Evolutionary conservation across 225 moss, liverwort and hornwort species (phyloP).

Genomic region (Sphagnum tenellum): DNA sequence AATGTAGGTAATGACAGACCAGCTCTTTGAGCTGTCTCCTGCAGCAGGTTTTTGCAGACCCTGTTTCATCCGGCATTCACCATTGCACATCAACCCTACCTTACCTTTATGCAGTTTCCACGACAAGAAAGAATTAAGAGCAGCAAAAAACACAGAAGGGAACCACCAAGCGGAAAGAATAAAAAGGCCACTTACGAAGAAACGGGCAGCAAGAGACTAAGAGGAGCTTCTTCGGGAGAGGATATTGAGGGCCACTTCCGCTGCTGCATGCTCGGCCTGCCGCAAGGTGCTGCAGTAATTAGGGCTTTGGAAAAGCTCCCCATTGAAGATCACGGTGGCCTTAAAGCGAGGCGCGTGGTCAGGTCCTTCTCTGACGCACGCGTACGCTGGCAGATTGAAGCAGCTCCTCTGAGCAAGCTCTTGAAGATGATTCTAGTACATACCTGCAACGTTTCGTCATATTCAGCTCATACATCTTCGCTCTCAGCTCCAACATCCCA

Average conservation of each 20-base stretch:
- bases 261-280: slow-evolving; percentile 98
- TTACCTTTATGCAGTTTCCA: too few relatives aligned
- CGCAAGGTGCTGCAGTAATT: slow-evolving; percentile 99
- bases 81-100: too few relatives aligned
- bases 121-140: too few relatives aligned
- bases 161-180: neutral
- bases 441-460: too few relatives aligned
- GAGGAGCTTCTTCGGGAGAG: slow-evolving; percentile 92
- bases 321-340: slow-evolving; percentile 99
- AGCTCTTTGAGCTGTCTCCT: slow-evolving; percentile 98
- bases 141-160: neutral
- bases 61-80: slow-evolving; percentile 86
- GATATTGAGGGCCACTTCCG: slow-evolving; percentile 96
- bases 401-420: slow-evolving; percentile 99
- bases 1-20: slow-evolving; percentile 83
- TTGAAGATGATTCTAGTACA: slow-evolving; percentile 99
- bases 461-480: too few relatives aligned
- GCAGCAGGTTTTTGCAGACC: slow-evolving; percentile 97
- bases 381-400: slow-evolving; percentile 99
- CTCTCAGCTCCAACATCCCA: too few relatives aligned
- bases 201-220: slow-evolving; percentile 92
- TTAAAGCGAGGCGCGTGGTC: slow-evolving; percentile 99
- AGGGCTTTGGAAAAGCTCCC: slow-evolving; percentile 99
- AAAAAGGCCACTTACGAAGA: slow-evolving; percentile 58
- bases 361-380: slow-evolving; percentile 99